These are phyloP conservation scores for Thermomucor indicae-seudaticae DNA, from an alignment of 371 early-diverging fungal species.

Conservation along the genomic window DNA sequence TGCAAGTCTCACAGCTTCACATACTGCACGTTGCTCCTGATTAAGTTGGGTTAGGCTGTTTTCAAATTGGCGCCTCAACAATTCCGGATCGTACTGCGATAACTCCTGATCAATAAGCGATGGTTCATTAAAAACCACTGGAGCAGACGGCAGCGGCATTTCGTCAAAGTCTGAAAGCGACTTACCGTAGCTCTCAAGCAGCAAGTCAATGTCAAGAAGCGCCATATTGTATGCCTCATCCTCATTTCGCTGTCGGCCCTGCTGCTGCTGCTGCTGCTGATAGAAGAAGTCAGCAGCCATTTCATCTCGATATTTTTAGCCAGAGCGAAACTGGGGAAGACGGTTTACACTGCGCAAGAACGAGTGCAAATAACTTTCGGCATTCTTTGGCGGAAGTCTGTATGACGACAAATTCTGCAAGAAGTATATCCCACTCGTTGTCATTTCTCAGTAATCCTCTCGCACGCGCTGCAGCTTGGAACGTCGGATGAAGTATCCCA, in stretches of 20 bases:
- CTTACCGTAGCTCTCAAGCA: background rate
- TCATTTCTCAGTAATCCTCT: background rate
- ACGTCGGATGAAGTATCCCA: background rate
- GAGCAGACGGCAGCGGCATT: background rate
- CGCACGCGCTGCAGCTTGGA: background rate
- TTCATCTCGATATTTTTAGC: background rate
- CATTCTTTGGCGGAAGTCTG: background rate
- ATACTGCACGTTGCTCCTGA: background rate
- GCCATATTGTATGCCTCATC: background rate
- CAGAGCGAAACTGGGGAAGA: conserved; percentile 2
- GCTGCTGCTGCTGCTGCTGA: background rate
- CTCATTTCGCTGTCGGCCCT: background rate
- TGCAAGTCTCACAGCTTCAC: conserved; percentile 3
- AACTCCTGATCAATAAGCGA: background rate
- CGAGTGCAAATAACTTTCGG: background rate
- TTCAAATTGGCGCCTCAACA: background rate
- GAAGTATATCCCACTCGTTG: background rate
- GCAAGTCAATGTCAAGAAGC: background rate
- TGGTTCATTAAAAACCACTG: too few relatives aligned
- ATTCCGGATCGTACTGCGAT: background rate
- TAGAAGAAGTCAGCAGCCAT: background rate
- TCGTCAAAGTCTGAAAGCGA: background rate
- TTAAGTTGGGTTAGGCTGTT: background rate
- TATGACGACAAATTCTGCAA: background rate
- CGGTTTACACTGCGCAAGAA: background rate